Evolutionary conservation across 371 early-diverging fungal species (phyloP).

Genomic region (Actinomortierella ambigua): DNA sequence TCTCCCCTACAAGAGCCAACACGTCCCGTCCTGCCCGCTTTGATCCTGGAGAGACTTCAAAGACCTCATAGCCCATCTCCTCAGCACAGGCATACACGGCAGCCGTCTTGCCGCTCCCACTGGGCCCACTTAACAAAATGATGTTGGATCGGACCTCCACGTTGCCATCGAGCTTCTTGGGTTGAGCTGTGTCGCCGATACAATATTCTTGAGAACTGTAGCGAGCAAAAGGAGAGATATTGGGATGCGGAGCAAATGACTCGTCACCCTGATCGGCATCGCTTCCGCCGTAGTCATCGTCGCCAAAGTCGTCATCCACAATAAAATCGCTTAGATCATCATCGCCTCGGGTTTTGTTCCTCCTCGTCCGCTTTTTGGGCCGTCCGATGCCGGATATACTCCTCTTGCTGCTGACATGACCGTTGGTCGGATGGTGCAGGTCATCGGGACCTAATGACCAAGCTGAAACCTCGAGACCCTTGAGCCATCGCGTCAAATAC

Average conservation of each 20-base stretch:
- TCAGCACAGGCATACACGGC: constrained; percentile 76
- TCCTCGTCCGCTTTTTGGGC: constrained; percentile 24
- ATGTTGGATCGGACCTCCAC: constrained; percentile 57
- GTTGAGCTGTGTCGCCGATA: too few relatives aligned
- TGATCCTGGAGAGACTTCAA: constrained; percentile 76
- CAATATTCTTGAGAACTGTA: too few relatives aligned
- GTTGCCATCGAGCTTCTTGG: not conserved
- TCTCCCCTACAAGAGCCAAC: constrained; percentile 66
- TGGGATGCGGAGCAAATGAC: too few relatives aligned
- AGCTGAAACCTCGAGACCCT: constrained; percentile 38
- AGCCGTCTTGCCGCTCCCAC: constrained; percentile 81
- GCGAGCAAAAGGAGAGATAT: too few relatives aligned
- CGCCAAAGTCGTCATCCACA: constrained; percentile 4
- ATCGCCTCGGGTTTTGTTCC: constrained; percentile 23
- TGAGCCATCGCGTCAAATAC: constrained; percentile 40
- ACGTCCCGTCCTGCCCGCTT: constrained; percentile 76
- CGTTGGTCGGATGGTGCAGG: too few relatives aligned
- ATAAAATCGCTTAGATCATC: constrained; percentile 34
- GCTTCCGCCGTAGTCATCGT: too few relatives aligned
- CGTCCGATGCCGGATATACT: constrained; percentile 13
- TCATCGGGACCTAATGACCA: constrained; percentile 45
- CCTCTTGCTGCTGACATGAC: too few relatives aligned
- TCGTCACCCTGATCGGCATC: too few relatives aligned
- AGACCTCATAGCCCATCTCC: constrained; percentile 72
- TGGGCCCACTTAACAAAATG: constrained; percentile 70